Evolutionary conservation across 2,329 filamentous ascomycete species (phyloP).

Genomic region (Mycocentrospora acerina): DNA sequence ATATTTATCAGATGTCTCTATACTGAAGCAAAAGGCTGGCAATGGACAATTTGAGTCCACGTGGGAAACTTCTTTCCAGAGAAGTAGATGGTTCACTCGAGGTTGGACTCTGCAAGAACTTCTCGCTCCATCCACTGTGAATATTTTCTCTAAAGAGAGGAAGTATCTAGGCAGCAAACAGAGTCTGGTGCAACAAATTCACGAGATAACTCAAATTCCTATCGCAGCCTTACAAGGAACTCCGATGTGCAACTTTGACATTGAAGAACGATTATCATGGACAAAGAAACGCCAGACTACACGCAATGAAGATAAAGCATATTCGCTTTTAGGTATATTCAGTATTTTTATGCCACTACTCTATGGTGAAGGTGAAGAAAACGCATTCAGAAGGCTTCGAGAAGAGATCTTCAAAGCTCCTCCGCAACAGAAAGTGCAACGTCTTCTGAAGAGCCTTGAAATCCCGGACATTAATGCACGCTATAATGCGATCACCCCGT

Average conservation of each 20-base stretch:
- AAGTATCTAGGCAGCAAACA: neutral
- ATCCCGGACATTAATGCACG: too few species aligned
- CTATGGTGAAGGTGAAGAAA: constrained; percentile 4
- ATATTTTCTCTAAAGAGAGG: neutral
- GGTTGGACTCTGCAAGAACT: constrained; percentile 1
- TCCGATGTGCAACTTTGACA: neutral
- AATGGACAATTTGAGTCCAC: too few species aligned
- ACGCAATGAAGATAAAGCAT: neutral
- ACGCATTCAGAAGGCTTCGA: too few species aligned
- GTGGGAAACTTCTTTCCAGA: neutral
- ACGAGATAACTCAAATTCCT: neutral
- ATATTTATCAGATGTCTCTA: constrained; percentile 15
- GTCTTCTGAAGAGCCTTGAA: too few species aligned
- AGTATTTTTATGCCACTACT: constrained; percentile 1
- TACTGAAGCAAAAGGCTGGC: neutral
- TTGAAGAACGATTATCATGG: neutral
- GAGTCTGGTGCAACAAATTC: neutral
- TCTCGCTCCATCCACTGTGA: neutral
- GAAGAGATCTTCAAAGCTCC: too few species aligned
- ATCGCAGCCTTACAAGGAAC: neutral
- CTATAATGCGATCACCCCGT: too few species aligned
- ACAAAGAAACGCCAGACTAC: neutral
- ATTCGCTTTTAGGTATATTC: neutral
- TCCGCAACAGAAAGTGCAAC: too few species aligned
- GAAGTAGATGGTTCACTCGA: neutral